Conservation (phyloP, 2,329 filamentous ascomycete species). For the Mycocentrospora acerina region DNA sequence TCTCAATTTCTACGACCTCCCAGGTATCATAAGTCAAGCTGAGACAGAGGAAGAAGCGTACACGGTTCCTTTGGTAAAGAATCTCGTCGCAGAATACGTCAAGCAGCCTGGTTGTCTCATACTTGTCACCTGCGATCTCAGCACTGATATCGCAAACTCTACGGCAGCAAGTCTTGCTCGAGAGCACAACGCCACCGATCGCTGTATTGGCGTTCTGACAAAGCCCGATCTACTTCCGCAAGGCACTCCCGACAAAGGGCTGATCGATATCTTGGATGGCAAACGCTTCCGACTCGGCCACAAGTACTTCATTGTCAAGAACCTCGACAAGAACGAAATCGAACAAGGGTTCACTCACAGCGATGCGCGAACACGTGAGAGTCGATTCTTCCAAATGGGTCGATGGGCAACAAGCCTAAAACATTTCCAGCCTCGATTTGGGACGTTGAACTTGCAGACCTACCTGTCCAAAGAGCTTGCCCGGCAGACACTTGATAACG, state of each 20-base stretch:
- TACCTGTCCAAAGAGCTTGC: slow-evolving; percentile 53
- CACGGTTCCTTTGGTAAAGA: slow-evolving; percentile 70
- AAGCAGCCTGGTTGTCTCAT: slow-evolving; percentile 70
- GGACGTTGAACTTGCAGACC: slow-evolving; percentile 53
- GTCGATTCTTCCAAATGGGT: slow-evolving; percentile 49
- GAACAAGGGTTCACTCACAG: slow-evolving; percentile 47
- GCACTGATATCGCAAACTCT: slow-evolving; percentile 74
- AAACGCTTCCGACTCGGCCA: slow-evolving; percentile 64
- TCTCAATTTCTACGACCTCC: slow-evolving; percentile 81
- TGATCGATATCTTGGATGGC: slow-evolving; percentile 64
- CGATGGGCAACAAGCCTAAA: slow-evolving; percentile 52
- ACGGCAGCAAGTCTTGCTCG: slow-evolving; percentile 63
- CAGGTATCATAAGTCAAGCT: slow-evolving; percentile 75
- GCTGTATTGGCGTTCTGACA: slow-evolving; percentile 65
- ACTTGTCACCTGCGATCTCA: slow-evolving; percentile 76
- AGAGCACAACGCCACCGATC: slow-evolving; percentile 42
- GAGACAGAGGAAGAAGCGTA: slow-evolving; percentile 49
- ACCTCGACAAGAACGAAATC: slow-evolving; percentile 57
- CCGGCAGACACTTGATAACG: slow-evolving; percentile 41
- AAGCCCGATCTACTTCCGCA: slow-evolving; percentile 74
- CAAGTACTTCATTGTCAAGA: slow-evolving; percentile 78
- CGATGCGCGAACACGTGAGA: slow-evolving; percentile 53
- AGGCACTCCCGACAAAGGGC: slow-evolving; percentile 53
- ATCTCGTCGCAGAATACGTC: slow-evolving; percentile 71
- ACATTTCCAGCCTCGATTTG: slow-evolving; percentile 50